Conservation (phyloP, 2,329 filamentous ascomycete genomes). For the Colletotrichum sp. region DNA sequence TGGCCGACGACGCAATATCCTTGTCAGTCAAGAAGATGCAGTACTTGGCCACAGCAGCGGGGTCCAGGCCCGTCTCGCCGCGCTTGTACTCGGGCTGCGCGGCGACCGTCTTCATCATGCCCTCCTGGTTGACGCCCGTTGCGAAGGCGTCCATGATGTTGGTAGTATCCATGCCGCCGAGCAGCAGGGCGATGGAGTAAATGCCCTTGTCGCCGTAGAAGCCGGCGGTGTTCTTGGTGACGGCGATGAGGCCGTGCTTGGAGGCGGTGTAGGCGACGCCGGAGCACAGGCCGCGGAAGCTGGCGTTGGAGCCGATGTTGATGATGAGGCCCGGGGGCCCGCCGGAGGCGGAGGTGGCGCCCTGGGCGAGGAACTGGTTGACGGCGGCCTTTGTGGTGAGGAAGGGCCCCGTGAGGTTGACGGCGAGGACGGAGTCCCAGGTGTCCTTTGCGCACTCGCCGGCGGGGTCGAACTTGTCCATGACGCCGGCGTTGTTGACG, state of each 20-base stretch:
- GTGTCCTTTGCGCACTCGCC: constrained; percentile 49
- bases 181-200: constrained; percentile 17
- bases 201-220: constrained; percentile 61
- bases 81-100: constrained; percentile 32
- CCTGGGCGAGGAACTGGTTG: constrained; percentile 48
- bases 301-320: constrained; percentile 25
- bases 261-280: constrained; percentile 57
- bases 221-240: constrained; percentile 63
- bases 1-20: constrained; percentile 34
- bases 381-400: constrained; percentile 58
- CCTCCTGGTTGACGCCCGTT: constrained; percentile 36
- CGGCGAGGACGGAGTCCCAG: constrained; percentile 59
- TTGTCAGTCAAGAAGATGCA: constrained; percentile 39
- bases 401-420: constrained; percentile 63
- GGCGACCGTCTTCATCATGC: constrained; percentile 29
- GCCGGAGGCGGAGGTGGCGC: constrained; percentile 2
- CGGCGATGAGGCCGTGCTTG: constrained; percentile 58
- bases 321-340: constrained; percentile 24
- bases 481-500: constrained; percentile 63
- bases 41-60: constrained; percentile 44
- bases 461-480: constrained; percentile 61
- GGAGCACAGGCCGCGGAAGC: constrained; percentile 4
- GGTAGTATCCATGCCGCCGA: constrained; percentile 19
- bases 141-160: constrained; percentile 40
- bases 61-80: constrained; percentile 31